phyloP scores from a whole-genome alignment of 176 grass and related monocot species.

The Aegilops tauschii region DNA sequence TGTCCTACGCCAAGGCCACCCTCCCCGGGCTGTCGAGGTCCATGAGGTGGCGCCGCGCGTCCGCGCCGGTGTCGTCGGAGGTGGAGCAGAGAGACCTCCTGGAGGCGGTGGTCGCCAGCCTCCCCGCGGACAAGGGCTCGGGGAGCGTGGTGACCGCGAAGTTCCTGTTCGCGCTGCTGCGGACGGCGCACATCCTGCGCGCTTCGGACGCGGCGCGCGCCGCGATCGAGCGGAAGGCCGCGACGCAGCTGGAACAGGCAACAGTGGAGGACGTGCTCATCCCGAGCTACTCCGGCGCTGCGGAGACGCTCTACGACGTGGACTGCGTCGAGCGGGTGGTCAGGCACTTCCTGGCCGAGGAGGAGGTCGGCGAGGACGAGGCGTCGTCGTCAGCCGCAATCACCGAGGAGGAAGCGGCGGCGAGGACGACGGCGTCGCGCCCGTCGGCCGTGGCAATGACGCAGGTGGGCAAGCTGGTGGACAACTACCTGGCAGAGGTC shows the following conservation, averaged over 20 bases:
- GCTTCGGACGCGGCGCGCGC: conserved; percentile 40
- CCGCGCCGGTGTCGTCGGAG: conserved; percentile 63
- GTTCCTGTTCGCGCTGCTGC: conserved; percentile 70
- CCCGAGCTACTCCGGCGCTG: conserved; percentile 68
- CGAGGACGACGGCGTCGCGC: neutral
- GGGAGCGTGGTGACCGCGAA: conserved; percentile 52
- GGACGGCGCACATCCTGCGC: conserved; percentile 72
- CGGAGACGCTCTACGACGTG: conserved; percentile 86
- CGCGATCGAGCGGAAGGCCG: conserved; percentile 70
- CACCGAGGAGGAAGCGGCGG: conserved; percentile 18
- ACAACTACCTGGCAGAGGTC: conserved; percentile 85
- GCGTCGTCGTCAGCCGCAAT: conserved; percentile 7
- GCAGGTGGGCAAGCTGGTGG: conserved; percentile 81
- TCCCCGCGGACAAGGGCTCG: conserved; percentile 45
- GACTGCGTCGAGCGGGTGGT: conserved; percentile 75
- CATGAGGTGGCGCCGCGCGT: conserved; percentile 49
- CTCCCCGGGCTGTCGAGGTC: conserved; percentile 83
- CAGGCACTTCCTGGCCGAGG: conserved; percentile 48
- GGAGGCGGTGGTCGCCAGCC: conserved; percentile 68
- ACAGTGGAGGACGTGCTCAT: conserved; percentile 81
- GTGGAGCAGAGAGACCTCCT: conserved; percentile 77
- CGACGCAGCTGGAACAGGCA: conserved; percentile 62
- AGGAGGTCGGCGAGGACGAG: conserved; percentile 3
- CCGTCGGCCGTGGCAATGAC: conserved; percentile 36
- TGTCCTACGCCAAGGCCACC: conserved; percentile 74